Evolutionary conservation across 2,329 filamentous ascomycete species (phyloP), one percentile per base, ranked within the genome.

Genomic region (Diaporthe ampelina): DNA sequence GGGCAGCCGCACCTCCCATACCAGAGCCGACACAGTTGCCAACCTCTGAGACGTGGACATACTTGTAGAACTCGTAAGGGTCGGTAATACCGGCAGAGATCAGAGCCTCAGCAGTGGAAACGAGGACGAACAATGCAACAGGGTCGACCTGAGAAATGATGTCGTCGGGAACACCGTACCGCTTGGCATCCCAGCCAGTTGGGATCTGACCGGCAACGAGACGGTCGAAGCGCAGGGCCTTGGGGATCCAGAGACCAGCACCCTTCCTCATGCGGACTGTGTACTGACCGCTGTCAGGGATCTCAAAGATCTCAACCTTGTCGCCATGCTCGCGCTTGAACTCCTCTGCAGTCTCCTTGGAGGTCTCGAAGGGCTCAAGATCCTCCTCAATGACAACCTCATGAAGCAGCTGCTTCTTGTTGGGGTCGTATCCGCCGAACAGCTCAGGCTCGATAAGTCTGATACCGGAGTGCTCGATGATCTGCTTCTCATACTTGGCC

Each of bases 41-140:
- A 69, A 99, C 94, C 82, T 99, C 94, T 10, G 97, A 98, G 76
- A 99, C 92, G 84, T 99, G 97, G 77, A 99, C 95, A 81, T 99
- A 99, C 88, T 98, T 95, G 91, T 99, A 99, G 87, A 99, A 98
- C 86, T 99, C 97, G 82, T 98, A 99, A 26, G 97, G 97, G 82
- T 99, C 97, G 35, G 97, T 98, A 83, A 99, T 96, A 92, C 97
- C 97, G 76, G 94, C 93, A 40, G 95, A 93, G 69, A 99, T 89
- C 10, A 99, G 92, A 74, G 95, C 92, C 85, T 99, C 97, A 1
- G 94, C 95, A 63, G 95, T 97, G 71, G 94, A 97, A 61, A 98
- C 95, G 59, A 99, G 93, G 40, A 98, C 94, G 82, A 94, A 99
- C 65, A 99, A 90, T 1, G 97, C 98, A 78, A 98, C 96, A 8